These are phyloP conservation scores for Solanum neorickii DNA, from an alignment of 257 asterid species.

Conservation along the genomic window DNA sequence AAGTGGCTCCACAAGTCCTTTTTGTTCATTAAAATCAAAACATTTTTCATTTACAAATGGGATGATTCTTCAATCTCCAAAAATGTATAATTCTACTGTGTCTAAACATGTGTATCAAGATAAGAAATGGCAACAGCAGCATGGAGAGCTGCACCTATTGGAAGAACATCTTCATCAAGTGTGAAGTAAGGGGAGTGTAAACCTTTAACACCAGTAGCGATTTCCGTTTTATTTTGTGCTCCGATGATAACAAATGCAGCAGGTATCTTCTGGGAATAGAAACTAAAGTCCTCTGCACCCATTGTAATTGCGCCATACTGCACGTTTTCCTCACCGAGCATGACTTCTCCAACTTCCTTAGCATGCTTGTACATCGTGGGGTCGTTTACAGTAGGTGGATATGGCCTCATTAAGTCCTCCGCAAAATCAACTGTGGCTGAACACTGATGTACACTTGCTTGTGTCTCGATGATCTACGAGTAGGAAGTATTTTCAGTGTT, in stretches of 20 bases:
- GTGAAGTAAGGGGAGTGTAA: conserved; percentile 59
- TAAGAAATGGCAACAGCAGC: conserved; percentile 72
- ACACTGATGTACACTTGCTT: conserved; percentile 62
- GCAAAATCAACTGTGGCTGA: conserved; percentile 46
- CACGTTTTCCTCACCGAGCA: conserved; percentile 51
- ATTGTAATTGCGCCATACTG: conserved; percentile 6
- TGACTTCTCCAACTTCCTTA: conserved; percentile 34
- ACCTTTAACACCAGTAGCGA: conserved; percentile 7
- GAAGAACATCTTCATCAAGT: conserved; percentile 56
- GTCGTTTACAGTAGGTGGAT: conserved; percentile 54
- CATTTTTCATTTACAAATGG: background rate
- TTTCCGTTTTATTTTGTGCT: conserved; percentile 24
- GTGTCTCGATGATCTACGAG: conserved; percentile 57
- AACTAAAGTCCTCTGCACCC: conserved; percentile 95
- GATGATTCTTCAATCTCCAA: background rate
- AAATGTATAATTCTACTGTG: background rate
- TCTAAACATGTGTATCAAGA: conserved; percentile 27
- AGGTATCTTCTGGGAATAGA: conserved; percentile 48
- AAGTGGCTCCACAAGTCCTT: background rate
- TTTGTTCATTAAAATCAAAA: background rate
- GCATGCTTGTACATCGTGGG: conserved; percentile 51
- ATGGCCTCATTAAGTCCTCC: conserved; percentile 41
- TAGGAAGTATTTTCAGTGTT: background rate
- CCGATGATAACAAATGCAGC: conserved; percentile 58
- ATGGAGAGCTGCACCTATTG: conserved; percentile 74